Conservation (phyloP, 306 rosid genomes). For the Canavalia gladiata region DNA sequence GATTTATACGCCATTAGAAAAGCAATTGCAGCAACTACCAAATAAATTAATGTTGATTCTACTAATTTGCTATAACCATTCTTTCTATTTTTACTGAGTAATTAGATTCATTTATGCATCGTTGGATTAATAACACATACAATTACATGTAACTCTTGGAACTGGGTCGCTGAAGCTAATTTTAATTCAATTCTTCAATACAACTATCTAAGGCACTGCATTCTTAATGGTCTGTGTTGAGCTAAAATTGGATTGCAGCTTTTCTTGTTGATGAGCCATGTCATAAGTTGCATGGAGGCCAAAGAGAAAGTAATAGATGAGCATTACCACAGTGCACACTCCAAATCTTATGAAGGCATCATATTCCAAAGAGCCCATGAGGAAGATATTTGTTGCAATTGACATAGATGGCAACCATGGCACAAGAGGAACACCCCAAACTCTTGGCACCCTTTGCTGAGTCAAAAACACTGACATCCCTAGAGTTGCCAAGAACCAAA, state of each 20-base stretch:
- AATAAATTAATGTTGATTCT: background rate
- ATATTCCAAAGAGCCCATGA: slow-evolving; percentile 72
- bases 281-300: slow-evolving; percentile 90
- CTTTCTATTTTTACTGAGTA: background rate
- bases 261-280: slow-evolving; percentile 68
- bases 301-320: slow-evolving; percentile 70
- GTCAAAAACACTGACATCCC: slow-evolving; percentile 63
- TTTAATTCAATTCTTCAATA: background rate
- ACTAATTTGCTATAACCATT: background rate
- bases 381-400: slow-evolving; percentile 74
- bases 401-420: slow-evolving; percentile 90
- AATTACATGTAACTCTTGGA: slow-evolving; percentile 14
- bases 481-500: slow-evolving; percentile 75
- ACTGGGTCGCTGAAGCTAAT: background rate
- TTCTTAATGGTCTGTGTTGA: slow-evolving; percentile 43
- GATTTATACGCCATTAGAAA: background rate
- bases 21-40: background rate
- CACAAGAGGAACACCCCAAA: slow-evolving; percentile 90
- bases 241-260: slow-evolving; percentile 37
- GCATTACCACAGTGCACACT: slow-evolving; percentile 68
- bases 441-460: slow-evolving; percentile 70
- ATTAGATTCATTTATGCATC: background rate
- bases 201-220: slow-evolving; percentile 55
- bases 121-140: background rate
- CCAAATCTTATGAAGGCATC: slow-evolving; percentile 75